Percentiles rank a stretch among this genome's conserved stretches.
phyloP scores from a whole-genome alignment of 2,329 filamentous ascomycete species.

The Ascochyta lentis region DNA sequence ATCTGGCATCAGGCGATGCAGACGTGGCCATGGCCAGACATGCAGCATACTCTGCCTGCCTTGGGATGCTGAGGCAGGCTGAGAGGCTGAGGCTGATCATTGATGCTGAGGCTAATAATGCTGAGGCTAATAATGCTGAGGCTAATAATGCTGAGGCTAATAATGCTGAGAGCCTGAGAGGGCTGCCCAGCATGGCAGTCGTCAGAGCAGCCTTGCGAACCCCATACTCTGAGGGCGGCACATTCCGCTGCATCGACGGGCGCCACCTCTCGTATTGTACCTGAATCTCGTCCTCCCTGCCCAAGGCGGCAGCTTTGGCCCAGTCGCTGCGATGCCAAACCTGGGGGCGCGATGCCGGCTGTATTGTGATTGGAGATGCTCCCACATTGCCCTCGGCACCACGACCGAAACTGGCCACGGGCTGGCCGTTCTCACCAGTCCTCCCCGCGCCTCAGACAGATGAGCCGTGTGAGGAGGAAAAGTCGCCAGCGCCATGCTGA shows the following conservation, averaged over 20 bases:
- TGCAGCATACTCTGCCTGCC: no score
- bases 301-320: slow-evolving; percentile 22
- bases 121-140: no score
- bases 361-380: slow-evolving; percentile 39
- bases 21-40: neutral
- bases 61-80: no score
- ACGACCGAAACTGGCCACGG: neutral
- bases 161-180: no score
- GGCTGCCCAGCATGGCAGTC: neutral
- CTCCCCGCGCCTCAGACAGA: slow-evolving; percentile 20
- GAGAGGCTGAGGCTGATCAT: no score
- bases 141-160: no score
- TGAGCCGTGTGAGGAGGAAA: slow-evolving; percentile 7
- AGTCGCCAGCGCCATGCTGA: slow-evolving; percentile 19
- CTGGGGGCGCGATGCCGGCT: slow-evolving; percentile 25
- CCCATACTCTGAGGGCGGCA: neutral
- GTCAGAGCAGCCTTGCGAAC: neutral
- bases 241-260: slow-evolving; percentile 26
- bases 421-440: neutral
- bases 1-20: neutral
- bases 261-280: slow-evolving; percentile 29
- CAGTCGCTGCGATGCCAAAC: slow-evolving; percentile 27
- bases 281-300: slow-evolving; percentile 23
- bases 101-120: no score
- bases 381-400: slow-evolving; percentile 25